A percentile compares a stretch with the other conserved stretches of the same genome.
Conservation (phyloP, 2,329 filamentous ascomycete genomes). For the Fonsecaea pugnacius region DNA sequence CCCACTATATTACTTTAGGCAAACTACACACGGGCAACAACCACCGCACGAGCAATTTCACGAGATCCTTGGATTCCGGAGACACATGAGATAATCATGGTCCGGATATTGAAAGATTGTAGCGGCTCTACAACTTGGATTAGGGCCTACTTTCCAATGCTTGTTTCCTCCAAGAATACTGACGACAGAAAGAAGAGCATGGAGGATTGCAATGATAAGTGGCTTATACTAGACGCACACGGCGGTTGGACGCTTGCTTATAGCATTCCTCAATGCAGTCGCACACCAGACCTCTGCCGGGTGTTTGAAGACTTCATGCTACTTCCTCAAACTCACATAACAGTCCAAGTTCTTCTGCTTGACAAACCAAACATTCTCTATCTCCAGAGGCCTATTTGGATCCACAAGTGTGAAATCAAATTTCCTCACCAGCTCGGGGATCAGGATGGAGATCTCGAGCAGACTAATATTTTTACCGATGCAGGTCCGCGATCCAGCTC, state of each 20-base stretch:
- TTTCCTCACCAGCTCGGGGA: conserved; percentile 33
- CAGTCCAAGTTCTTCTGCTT: conserved; percentile 36
- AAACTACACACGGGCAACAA: background rate
- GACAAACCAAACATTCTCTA: conserved; percentile 56
- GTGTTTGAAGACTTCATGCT: conserved; percentile 4
- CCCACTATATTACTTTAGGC: background rate
- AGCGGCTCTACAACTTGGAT: too few relatives aligned
- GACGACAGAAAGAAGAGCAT: too few relatives aligned
- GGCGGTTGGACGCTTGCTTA: background rate
- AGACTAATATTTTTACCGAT: conserved; percentile 31
- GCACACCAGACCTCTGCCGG: too few relatives aligned
- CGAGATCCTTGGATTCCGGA: background rate
- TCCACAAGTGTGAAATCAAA: conserved; percentile 34
- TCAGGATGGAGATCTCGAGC: conserved; percentile 28
- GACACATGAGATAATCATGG: background rate
- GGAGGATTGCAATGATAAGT: too few relatives aligned
- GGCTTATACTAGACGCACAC: too few relatives aligned
- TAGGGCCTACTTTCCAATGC: too few relatives aligned
- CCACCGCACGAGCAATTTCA: background rate
- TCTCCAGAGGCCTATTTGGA: conserved; percentile 29
- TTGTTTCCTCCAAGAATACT: too few relatives aligned
- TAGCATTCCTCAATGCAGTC: too few relatives aligned
- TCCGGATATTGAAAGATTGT: background rate
- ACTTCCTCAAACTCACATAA: conserved; percentile 25
- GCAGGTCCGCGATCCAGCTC: conserved; percentile 28